A percentile compares a stretch with the other conserved stretches of the same genome.
Evolutionary conservation across 345 rosid genomes (phyloP).

Genomic region (Microthlaspi erraticum): DNA sequence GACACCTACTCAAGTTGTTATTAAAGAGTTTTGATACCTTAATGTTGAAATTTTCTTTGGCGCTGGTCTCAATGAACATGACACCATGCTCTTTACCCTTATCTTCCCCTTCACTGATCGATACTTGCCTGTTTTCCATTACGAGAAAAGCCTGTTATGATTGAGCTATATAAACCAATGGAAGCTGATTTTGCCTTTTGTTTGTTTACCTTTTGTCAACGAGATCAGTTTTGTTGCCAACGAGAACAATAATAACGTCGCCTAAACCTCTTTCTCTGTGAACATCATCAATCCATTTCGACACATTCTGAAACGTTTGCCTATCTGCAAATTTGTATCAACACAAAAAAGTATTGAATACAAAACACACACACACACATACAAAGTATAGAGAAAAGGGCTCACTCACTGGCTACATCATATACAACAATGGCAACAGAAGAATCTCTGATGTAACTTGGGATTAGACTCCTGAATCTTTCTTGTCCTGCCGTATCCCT

Average conservation of each 20-base stretch:
- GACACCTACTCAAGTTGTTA: not conserved
- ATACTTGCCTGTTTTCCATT: constrained; percentile 68
- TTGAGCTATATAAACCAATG: not conserved
- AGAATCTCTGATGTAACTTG: constrained; percentile 95
- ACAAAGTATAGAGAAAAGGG: not conserved
- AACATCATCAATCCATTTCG: constrained; percentile 94
- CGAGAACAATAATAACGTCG: constrained; percentile 86
- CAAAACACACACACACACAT: constrained; percentile 4
- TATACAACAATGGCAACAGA: constrained; percentile 92
- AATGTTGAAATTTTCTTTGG: constrained; percentile 90
- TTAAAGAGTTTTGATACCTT: constrained; percentile 53
- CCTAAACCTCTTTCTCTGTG: constrained; percentile 73
- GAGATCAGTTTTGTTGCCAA: constrained; percentile 96
- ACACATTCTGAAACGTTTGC: constrained; percentile 76
- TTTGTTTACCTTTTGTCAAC: constrained; percentile 63
- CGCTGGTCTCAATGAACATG: constrained; percentile 94
- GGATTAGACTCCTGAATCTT: constrained; percentile 93
- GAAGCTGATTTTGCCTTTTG: not conserved
- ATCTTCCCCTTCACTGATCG: constrained; percentile 87
- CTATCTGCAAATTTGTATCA: constrained; percentile 53
- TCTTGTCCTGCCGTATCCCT: constrained; percentile 99
- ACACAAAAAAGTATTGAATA: constrained; percentile 2
- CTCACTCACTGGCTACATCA: constrained; percentile 82
- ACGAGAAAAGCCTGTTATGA: not conserved
- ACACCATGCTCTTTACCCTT: constrained; percentile 79